Conservation (phyloP, 2,329 filamentous ascomycete species). For the Thyridium curvatum region DNA sequence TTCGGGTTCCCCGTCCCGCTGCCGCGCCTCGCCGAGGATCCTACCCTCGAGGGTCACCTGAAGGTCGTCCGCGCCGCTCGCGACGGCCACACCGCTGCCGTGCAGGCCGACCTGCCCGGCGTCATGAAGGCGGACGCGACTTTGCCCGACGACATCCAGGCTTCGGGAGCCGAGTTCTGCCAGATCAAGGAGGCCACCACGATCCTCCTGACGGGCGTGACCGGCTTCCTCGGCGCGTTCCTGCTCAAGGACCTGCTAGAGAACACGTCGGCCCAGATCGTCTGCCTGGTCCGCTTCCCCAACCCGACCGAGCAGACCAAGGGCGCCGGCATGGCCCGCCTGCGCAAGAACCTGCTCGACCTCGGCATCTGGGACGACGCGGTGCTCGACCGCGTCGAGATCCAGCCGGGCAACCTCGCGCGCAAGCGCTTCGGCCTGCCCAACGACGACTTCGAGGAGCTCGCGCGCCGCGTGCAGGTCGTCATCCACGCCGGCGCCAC, state of each 20-base stretch:
- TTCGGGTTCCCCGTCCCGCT: conserved; percentile 72
- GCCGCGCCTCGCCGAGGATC: conserved; percentile 61
- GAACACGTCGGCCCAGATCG: conserved; percentile 59
- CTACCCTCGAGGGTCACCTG: conserved; percentile 67
- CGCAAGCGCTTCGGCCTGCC: conserved; percentile 63
- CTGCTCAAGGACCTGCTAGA: conserved; percentile 63
- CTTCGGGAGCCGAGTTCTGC: conserved; percentile 47
- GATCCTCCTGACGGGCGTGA: conserved; percentile 67
- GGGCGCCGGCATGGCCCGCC: conserved; percentile 62
- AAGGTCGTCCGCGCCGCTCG: conserved; percentile 64
- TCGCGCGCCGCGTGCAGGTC: conserved; percentile 61
- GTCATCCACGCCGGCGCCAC: conserved; percentile 73
- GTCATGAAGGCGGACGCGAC: conserved; percentile 61
- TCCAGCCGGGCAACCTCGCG: conserved; percentile 67
- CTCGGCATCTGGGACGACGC: conserved; percentile 71
- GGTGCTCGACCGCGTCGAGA: conserved; percentile 71
- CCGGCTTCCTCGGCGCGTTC: conserved; percentile 72
- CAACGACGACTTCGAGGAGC: conserved; percentile 56
- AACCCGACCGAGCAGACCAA: conserved; percentile 51
- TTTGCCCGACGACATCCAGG: conserved; percentile 64
- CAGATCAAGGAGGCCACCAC: conserved; percentile 60
- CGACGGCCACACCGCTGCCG: conserved; percentile 66
- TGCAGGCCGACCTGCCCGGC: conserved; percentile 69
- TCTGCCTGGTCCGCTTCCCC: conserved; percentile 68
- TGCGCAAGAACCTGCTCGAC: conserved; percentile 72